phyloP scores from a whole-genome alignment of 2,329 filamentous ascomycete species.

The Sporothrix pallida region DNA sequence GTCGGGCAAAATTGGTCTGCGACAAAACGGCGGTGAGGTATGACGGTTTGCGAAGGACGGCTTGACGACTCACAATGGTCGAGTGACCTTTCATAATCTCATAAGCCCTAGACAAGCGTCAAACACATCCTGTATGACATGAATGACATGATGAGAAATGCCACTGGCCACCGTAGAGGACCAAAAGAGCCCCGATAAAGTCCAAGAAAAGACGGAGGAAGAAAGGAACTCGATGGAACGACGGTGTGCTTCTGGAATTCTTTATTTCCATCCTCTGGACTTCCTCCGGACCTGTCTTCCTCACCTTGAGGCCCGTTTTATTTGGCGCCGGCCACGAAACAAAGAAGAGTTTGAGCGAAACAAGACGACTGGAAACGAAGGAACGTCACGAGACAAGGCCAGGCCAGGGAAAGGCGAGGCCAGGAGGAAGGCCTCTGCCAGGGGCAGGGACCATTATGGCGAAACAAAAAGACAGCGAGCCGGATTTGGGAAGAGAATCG shows the following conservation, averaged over 20 bases:
- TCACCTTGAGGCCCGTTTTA: conserved; percentile 2
- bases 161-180: too few species aligned
- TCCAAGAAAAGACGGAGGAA: neutral
- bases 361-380: neutral
- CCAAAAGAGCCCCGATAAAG: too few species aligned
- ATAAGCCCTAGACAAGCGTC: conserved; percentile 16
- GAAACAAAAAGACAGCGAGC: neutral
- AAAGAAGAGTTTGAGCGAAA: neutral
- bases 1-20: neutral
- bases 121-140: neutral
- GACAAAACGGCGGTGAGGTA: neutral
- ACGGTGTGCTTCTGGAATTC: neutral
- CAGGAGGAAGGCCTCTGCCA: too few species aligned
- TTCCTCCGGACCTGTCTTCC: neutral
- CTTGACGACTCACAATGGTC: neutral
- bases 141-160: too few species aligned
- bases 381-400: neutral
- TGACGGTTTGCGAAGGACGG: neutral
- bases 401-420: too few species aligned
- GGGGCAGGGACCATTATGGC: neutral
- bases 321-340: conserved; percentile 27
- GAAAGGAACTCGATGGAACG: neutral
- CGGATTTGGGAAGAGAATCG: neutral
- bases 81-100: neutral
- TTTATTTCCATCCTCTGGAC: neutral